Evolutionary conservation across 164 flowering plant genomes (phyloP).

Genomic region (Sextonia rubra): DNA sequence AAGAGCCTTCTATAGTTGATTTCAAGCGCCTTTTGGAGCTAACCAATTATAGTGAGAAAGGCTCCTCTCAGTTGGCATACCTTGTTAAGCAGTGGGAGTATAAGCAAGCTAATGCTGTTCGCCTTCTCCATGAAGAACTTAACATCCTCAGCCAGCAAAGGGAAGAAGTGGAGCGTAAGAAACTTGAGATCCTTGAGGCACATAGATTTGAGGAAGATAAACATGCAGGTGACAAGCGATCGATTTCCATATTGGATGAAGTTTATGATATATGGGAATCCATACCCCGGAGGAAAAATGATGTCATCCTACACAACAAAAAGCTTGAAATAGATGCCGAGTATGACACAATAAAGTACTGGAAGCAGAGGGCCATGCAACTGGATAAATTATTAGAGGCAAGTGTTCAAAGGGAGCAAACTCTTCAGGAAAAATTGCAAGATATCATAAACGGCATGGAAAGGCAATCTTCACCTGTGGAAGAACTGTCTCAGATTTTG

Average conservation of each 20-base stretch:
- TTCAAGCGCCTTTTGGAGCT: constrained; percentile 78
- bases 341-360: constrained; percentile 61
- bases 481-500: constrained; percentile 80
- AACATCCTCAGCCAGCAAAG: constrained; percentile 68
- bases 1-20: constrained; percentile 68
- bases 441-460: constrained; percentile 65
- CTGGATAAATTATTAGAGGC: constrained; percentile 73
- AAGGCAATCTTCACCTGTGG: constrained; percentile 82
- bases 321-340: constrained; percentile 69
- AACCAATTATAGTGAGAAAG: constrained; percentile 72
- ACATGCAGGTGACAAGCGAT: constrained; percentile 59
- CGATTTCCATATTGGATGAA: constrained; percentile 71
- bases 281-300: constrained; percentile 46
- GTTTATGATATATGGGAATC: constrained; percentile 54
- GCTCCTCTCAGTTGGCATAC: constrained; percentile 68
- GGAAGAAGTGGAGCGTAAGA: constrained; percentile 70
- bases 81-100: constrained; percentile 88
- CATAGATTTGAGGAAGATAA: constrained; percentile 72
- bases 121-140: constrained; percentile 86
- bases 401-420: constrained; percentile 74
- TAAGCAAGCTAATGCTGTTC: constrained; percentile 81
- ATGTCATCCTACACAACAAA: constrained; percentile 44
- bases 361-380: constrained; percentile 76
- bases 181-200: constrained; percentile 74
- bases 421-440: constrained; percentile 62